Evolutionary conservation across 2,329 filamentous ascomycete species (phyloP), one percentile per base, ranked within the genome.

Genomic region (Lasiodiplodia sp.): DNA sequence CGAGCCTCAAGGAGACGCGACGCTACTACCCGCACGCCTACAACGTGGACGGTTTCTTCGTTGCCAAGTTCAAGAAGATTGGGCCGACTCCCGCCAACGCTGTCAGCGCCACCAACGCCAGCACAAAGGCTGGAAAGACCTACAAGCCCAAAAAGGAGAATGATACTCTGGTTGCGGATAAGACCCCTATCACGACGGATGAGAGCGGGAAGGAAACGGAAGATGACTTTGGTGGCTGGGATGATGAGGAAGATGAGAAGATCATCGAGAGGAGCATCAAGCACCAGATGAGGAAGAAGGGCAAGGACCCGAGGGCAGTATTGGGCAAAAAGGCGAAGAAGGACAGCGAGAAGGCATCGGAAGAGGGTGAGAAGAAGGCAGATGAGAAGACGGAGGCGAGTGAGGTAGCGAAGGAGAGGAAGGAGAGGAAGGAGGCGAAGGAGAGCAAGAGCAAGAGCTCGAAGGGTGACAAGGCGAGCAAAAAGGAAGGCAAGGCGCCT

Each of bases 41-140:
- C 84, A 97, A 97, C 82, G 94, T 99, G 40, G 96, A 98, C 79
- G 96, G 96, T 72, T 99, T 99, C 89, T 99, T 94, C 79, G 96
- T 99, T 70, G 93, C 94, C 76, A 99, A 99, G 82, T 92, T 99
- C 82, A 94, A 97, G 82, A 99, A 99, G 86, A 88, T 88, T 18
- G 95, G 89, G 0, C 91, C 93, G 3, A 92, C 92, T 51, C 90
- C 92, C 1, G 82, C 85, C 68, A 88, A 87, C 66, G 84, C 86
- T 2, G 82, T 86, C 10, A 76, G 76, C 25, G 73, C 72, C 12
- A 51, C 49, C 2, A 68, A 74, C 71, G 40, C 40, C 4, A 68
- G 74, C 71, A 49, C 68, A 70, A 75, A 77, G 66, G 78, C 81
- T 67, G 73, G 23, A 73, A 75, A 69, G 72, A 44, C 73, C 28